Conservation (phyloP, 2,329 filamentous ascomycete genomes). For the Helotiales sp. region DNA sequence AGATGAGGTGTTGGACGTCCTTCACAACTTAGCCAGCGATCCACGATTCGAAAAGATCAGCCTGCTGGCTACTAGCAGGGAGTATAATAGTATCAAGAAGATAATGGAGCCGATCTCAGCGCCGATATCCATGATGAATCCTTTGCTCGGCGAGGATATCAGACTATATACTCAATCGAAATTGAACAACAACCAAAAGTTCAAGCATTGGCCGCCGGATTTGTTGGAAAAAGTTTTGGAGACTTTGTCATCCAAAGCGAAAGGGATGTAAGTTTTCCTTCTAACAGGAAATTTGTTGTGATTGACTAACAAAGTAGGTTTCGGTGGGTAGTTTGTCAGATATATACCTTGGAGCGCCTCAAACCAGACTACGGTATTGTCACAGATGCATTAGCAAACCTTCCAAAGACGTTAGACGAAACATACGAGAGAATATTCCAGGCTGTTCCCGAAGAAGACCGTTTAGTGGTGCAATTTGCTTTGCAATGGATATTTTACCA, state of each 20-base stretch:
- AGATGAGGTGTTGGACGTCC: slow-evolving; percentile 6
- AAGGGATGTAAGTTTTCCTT: slow-evolving; percentile 23
- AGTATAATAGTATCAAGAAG: slow-evolving; percentile 13
- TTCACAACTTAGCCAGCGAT: slow-evolving; percentile 23
- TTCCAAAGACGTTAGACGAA: slow-evolving; percentile 27
- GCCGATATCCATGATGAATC: slow-evolving; percentile 6
- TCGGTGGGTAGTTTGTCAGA: slow-evolving; percentile 32
- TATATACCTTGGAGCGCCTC: slow-evolving; percentile 27
- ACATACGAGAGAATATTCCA: slow-evolving; percentile 30
- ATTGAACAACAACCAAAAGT: slow-evolving; percentile 2
- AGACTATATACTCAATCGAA: neutral
- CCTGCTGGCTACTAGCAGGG: slow-evolving; percentile 10
- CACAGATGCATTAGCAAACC: slow-evolving; percentile 21
- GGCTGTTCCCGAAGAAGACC: slow-evolving; percentile 2
- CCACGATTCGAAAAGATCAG: slow-evolving; percentile 12
- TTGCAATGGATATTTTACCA: slow-evolving; percentile 10
- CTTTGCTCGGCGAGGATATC: slow-evolving; percentile 4
- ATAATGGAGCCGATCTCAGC: slow-evolving; percentile 2
- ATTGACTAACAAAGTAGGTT: slow-evolving; percentile 18
- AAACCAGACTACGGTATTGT: slow-evolving; percentile 17
- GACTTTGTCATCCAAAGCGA: slow-evolving; percentile 9
- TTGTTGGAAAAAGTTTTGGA: slow-evolving; percentile 6
- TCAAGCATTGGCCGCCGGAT: slow-evolving; percentile 1
- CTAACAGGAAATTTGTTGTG: neutral
- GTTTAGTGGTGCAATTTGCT: neutral